Percentiles rank a stretch among this genome's conserved stretches.
These are phyloP conservation scores for Wickerhamiella shivajii DNA, from an alignment of 805 yeast species.

Conservation along the genomic window DNA sequence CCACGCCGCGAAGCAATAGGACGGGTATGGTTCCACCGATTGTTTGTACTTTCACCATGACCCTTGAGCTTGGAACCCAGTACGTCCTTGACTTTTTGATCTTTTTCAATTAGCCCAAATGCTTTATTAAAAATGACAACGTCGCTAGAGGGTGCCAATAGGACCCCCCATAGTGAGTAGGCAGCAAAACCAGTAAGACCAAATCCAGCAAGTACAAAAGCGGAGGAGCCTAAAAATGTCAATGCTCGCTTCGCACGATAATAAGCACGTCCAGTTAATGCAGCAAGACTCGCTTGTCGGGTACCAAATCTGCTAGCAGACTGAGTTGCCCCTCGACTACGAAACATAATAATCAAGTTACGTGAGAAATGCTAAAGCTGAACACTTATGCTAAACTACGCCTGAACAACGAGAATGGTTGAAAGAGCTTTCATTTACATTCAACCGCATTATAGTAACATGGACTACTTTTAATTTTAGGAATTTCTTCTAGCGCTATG, in stretches of 20 bases:
- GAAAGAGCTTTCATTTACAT: too few relatives aligned
- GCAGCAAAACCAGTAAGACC: conserved; percentile 38
- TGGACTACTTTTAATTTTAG: too few relatives aligned
- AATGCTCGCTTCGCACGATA: conserved; percentile 15
- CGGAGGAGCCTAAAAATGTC: conserved; percentile 23
- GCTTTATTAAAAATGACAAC: conserved; percentile 83
- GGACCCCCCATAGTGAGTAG: conserved; percentile 63
- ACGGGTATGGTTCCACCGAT: conserved; percentile 78
- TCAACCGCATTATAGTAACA: too few relatives aligned
- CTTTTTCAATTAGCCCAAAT: conserved; percentile 58
- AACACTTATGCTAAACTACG: too few relatives aligned
- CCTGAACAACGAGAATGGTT: too few relatives aligned
- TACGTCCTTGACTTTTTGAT: conserved; percentile 40
- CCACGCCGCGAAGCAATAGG: conserved; percentile 53
- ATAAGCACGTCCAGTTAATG: conserved; percentile 2
- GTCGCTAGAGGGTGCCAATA: conserved; percentile 81
- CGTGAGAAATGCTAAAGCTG: too few relatives aligned
- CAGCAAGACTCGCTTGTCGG: not conserved
- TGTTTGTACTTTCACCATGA: conserved; percentile 50
- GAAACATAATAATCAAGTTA: too few relatives aligned
- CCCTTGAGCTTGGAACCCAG: conserved; percentile 61
- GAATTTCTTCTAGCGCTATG: too few relatives aligned
- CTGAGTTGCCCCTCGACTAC: too few relatives aligned
- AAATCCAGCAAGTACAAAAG: conserved; percentile 24
- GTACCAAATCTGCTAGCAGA: too few relatives aligned